Base-by-base conservation (phyloP, 2,329 filamentous ascomycete species). In the Sclerotinia sclerotiorum region DNA sequence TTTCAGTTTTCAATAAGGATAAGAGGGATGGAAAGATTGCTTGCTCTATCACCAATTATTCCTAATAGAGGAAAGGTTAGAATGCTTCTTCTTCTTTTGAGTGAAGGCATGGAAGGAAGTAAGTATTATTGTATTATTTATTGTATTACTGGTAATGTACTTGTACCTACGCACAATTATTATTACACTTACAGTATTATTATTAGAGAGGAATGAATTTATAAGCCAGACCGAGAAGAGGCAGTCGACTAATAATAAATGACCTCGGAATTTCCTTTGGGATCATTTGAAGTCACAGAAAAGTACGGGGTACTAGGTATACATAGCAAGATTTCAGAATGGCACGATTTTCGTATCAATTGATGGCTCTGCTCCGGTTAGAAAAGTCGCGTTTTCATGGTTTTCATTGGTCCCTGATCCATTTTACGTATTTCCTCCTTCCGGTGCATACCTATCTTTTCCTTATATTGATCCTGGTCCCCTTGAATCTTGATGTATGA, bases 271-370 rank as follows among this genome's bases (percentile, higher is more conserved):
- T 42, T 42, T 42, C 39, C 35, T 39, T 39, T 39, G 35, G 35
- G 35, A 39, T 39, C 11, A 11, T 39, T 13, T 13, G 11, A 39
- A 39, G 21, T 24, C 54, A 55, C 29, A 29, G 29, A 32, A 55
- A 29, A 21, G 54, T 56, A 39, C 54, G 54, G 54, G 29, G 54
- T 56, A 39, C 54, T 29, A 32, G 29, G 54, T 24, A 56, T 56
- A 56, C 21, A 24, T 35, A 32, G 54, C 21, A 56, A 56, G 54
- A 56, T 39, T 56, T 39, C 54, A 24, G 13, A 55, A 56, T 56
- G 54, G 32, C 54, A 56, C 54, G 32, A 56, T 56, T n/a, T 48
- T 42, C 55, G 32, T 57, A 57, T 39, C 55, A 57, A 57, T 56
- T 39, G 54, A 39, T 17, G 21, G 55, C 15, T 57, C 21, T 58